phyloP scores from a whole-genome alignment of 768 basidiomycete genomes.

The Pleurotus citrinopileatus region DNA sequence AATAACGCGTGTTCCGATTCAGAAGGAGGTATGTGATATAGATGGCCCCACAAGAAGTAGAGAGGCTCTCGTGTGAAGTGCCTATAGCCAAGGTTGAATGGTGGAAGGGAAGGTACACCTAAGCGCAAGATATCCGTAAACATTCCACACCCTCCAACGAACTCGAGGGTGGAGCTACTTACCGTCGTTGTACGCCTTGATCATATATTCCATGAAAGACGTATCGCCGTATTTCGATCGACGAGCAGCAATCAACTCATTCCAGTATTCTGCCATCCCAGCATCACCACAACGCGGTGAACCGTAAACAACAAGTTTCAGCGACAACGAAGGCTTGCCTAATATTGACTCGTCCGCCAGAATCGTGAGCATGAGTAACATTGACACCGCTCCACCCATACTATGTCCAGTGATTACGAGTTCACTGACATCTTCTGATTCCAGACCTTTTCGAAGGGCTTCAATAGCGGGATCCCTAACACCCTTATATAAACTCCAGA shows the following conservation, averaged over 20 bases:
- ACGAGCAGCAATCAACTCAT: slow-evolving; percentile 29
- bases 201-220: slow-evolving; percentile 42
- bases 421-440: slow-evolving; percentile 32
- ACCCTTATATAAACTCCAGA: slow-evolving; percentile 51
- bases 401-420: slow-evolving; percentile 56
- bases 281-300: slow-evolving; percentile 47
- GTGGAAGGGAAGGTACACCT: slow-evolving; percentile 63
- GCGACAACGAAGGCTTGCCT: slow-evolving; percentile 21
- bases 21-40: slow-evolving; percentile 44
- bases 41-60: slow-evolving; percentile 43
- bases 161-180: slow-evolving; percentile 12
- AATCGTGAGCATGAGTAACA: slow-evolving; percentile 47
- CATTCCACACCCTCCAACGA: not conserved
- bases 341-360: slow-evolving; percentile 27
- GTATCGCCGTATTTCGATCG: slow-evolving; percentile 30
- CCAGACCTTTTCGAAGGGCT: slow-evolving; percentile 35
- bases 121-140: not conserved
- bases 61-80: slow-evolving; percentile 48
- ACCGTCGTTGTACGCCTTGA: slow-evolving; percentile 60
- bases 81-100: slow-evolving; percentile 44
- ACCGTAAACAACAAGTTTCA: slow-evolving; percentile 50
- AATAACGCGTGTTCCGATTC: slow-evolving; percentile 49
- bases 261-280: slow-evolving; percentile 40
- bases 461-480: slow-evolving; percentile 30
- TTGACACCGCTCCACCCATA: slow-evolving; percentile 52